Evolutionary conservation across 2,329 filamentous ascomycete genomes (phyloP), one percentile per base, ranked within the genome.

Genomic region (Colletotrichum salicis): DNA sequence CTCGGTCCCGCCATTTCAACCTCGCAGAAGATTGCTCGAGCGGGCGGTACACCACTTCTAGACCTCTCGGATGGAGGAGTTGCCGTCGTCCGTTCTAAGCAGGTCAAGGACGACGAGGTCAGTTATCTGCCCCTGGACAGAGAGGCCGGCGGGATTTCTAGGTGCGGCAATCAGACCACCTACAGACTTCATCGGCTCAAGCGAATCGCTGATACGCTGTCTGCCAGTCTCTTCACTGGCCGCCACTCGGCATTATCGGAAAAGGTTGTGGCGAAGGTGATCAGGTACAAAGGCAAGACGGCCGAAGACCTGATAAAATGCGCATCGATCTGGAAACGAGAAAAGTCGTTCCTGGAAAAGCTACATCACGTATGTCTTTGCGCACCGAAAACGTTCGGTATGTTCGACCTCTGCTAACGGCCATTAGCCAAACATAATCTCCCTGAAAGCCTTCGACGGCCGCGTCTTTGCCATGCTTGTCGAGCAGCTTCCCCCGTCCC

Each of bases 401-500:
- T 68, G 19, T 35, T 55, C 11, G 2, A 51, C 6, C 56, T 61
- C 51, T 55, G 37, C 33, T 62, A 33, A 29, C 31, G 15, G 24
- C 31, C 35, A 11, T 27, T 68, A 33, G 41, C 29, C 10, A 41
- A 62, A 59, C 7, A 59, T 41, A 8, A 48, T 68, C 29, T 58
- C 29, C 12, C 22, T 13, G 10, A 37, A 68, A 24, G 65, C 45
- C 7, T 55, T 68, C 15, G 11, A 37, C 45, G 31, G 60, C 45
- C n/a, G 41, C 31, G 33, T 61, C 22, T 59, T 59, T 59, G 4
- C 15, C 11, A 27, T 59, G 35, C 12, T 62, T 15, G 57, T 61
- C 19, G n/a, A 51, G 24, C 22, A 31, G 45, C 52, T 61, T 51
- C 59, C 52, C 57, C n/a, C 33, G 33, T 66, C 67, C 27, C 62